Evolutionary conservation across 2,329 filamentous ascomycete genomes (phyloP), one percentile per base, ranked within the genome.

Genomic region (Fusarium graminum): DNA sequence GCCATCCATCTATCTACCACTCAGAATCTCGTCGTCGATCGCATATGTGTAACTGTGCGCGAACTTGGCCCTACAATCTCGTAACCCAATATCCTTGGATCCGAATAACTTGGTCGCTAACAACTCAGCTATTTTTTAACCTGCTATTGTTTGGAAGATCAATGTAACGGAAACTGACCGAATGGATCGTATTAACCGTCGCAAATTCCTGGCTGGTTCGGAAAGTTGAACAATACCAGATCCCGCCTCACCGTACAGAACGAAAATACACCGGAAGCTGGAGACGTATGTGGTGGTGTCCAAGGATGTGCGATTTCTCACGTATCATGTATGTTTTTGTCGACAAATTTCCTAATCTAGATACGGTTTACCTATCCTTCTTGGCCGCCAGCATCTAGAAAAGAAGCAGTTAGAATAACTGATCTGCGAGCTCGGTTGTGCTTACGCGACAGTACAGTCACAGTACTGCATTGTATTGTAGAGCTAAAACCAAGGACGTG

Each of bases 231-330:
- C 26, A 32, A 44, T 22, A 45, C 32, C 39, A 29, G 40, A 47
- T 51, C 52, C 44, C 45, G 43, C 46, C 54, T 46, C 44, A 53
- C 38, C 49, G 60, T 8, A 40, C 30, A 19, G 30, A 49, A 68
- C 55, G 58, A 71, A 55, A 65, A 69, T 71, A 30, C 36, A 17
- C 59, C 56, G 67, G 68, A 58, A 63, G 45, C 43, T 57, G 43
- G 28, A 50, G 34, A 10, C 8, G 10, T 16, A n/a, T 17, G 11
- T 16, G 10, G 16, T 36, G 32, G n/a, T 36, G n/a, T 36, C 34
- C 16, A n/a, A 36, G 34, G 7, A 36, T 9, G 10, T 10, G 16
- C 16, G 16, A 17, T n/a, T 36, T 17, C 34, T 36, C 22, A 22
- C 6, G 22, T 22, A 22, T 22, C 22, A 22, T 4, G 6, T n/a